Base-by-base conservation (phyloP, 768 basidiomycete genomes). In the Lentinula sp. region DNA sequence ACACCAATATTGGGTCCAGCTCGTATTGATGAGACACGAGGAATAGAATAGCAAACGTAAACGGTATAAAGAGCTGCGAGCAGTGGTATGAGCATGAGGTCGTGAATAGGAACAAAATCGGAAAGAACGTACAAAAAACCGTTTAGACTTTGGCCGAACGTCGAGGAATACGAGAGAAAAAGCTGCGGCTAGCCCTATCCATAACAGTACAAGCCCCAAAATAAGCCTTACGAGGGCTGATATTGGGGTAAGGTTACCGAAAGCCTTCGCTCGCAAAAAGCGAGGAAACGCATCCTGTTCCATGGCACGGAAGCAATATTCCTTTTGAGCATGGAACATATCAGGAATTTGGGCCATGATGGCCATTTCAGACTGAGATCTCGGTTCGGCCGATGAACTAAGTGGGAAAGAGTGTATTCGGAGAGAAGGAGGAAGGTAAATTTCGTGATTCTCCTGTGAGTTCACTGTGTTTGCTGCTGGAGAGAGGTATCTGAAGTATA, bases 11-110 rank as follows among this genome's bases (percentile, higher is more conserved):
- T 10, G 97, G 97, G 71, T 98, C 96, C 57, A 98, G 87, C 73
- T 97, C 95, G 75, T 98, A 98, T 73, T 95, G 94, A 70, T 97
- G 93, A 15, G 95, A 93, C 61, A 98, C 81, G 65, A 99, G 86
- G 79, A 91, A 91, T 65, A 97, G 87, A 68, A 91, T 76, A 59
- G 95, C 93, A 65, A 98, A 71, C 21, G 89, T 80, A 75, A 97
- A 98, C 0, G 97, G 96, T 31, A 98, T 81, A 78, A 98, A 96
- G 67, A 97, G 87, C 95, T 97, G 70, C 34, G 56, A 23, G 21
- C 31, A 21, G n/a, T 15, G 10, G 13, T 8, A 16, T 62, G 10
- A 62, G 37, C 55, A 62, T 40, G 53, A 50, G 11, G 58, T 23
- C 39, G 51, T 48, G 39, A 13, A 28, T 6, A 21, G 43, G 56